Conservation (phyloP, 75 land plant genomes). For the Cunninghamia lanceolata region DNA sequence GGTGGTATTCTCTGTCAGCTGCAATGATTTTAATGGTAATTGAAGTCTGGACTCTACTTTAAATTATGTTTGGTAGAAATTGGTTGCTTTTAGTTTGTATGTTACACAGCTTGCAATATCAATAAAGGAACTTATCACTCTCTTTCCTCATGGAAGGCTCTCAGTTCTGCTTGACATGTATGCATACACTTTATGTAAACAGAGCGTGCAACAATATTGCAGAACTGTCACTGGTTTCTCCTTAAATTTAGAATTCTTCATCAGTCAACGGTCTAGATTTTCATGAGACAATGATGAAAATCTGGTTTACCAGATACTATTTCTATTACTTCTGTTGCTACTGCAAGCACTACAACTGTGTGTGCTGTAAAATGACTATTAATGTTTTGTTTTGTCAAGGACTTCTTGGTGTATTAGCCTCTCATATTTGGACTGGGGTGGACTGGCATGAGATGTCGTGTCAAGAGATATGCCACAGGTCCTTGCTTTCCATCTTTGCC, state of each 20-base stretch:
- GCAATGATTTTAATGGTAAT: conserved; percentile 19
- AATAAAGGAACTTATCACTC: not conserved
- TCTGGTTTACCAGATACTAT: not conserved
- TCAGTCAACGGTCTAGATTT: not conserved
- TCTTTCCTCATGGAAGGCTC: not conserved
- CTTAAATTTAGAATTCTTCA: not conserved
- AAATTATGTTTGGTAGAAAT: not conserved
- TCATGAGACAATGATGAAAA: not conserved
- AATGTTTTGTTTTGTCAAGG: too few relatives aligned
- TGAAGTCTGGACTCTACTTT: not conserved
- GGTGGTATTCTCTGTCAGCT: conserved; percentile 17
- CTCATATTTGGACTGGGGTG: too few relatives aligned
- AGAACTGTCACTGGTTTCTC: not conserved
- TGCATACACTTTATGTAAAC: not conserved
- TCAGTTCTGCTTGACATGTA: conserved; percentile 9
- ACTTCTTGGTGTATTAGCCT: too few relatives aligned
- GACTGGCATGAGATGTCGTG: too few relatives aligned
- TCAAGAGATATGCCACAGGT: too few relatives aligned
- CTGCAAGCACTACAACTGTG: too few relatives aligned
- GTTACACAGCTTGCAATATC: not conserved
- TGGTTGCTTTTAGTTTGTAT: not conserved
- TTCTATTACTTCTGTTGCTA: too few relatives aligned
- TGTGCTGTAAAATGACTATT: too few relatives aligned
- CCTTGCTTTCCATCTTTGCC: too few relatives aligned
- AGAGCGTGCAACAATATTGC: not conserved